Base-by-base conservation (phyloP, 1,139 yeast genomes). In the Suhomyces choctaworum region DNA sequence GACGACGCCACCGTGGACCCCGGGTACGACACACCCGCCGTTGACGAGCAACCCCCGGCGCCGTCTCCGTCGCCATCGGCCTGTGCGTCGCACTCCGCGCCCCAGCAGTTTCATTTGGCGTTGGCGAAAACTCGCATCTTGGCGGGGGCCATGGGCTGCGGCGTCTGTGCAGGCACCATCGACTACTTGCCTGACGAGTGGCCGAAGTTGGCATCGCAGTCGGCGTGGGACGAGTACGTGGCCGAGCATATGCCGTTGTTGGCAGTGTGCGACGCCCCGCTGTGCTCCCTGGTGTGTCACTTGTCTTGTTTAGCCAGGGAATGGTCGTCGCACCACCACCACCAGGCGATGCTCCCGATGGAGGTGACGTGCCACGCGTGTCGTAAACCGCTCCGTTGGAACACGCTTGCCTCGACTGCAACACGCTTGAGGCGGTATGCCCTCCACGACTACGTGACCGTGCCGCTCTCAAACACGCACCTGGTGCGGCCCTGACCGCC, bases 221-320 rank as follows among this genome's bases (percentile, higher is more conserved):
- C 26, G 20, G 17, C 17, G 14, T 16, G 32, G 16, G 28, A 33
- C 10, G 9, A 3, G 8, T 30, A 12, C 16, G 17, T 36, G 13
- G 13, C 17, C 11, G 2, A 10, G 8, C 27, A 27, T 16, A 34
- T 37, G 29, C 54, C 53, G 4, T 34, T 54, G 8, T 46, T 70
- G 4, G 64, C 68, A 1, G 50, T 66, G 7, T 76, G 82, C 35
- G 50, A 56, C 17, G 55, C 61, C 8, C 28, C 9, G 10, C 15
- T 8, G 14, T 75, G 81, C 47, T 42, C 47, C 4, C 47, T 51
- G 8, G 47, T 63, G 2, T 56, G 60, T 16, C 83, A 79, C 52
- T 48, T 78, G 23, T 26, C 51, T 1, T 79, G 85, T 46, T 47
- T 75, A 29, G 65, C 70, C 3, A 42, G 48, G n/a, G n/a, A 14